Conservation (phyloP, 495 filamentous ascomycete genomes). For the Aspergillus bridgeri region DNA sequence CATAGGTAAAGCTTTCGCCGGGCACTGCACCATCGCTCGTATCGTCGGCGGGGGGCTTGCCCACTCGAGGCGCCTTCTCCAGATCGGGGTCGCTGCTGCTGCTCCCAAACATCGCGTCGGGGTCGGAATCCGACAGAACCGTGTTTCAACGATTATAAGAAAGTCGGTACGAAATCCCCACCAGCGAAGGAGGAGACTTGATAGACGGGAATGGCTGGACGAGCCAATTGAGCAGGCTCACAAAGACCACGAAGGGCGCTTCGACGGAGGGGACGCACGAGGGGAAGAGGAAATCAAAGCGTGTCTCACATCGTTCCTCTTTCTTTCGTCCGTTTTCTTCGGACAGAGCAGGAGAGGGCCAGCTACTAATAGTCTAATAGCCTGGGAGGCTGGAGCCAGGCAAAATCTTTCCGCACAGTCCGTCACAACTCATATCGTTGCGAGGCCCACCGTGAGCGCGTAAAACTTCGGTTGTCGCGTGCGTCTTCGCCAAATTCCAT, state of each 20-base stretch:
- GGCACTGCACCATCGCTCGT: conserved; percentile 54
- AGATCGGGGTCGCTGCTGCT: conserved; percentile 27
- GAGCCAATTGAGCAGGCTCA: conserved; percentile 21
- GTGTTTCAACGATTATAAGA: neutral
- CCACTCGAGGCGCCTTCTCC: conserved; percentile 40
- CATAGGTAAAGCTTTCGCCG: conserved; percentile 59
- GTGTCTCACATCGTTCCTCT: conserved; percentile 25
- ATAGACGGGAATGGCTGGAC: conserved; percentile 2
- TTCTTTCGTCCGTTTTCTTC: conserved; percentile 24
- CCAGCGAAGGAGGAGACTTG: conserved; percentile 6
- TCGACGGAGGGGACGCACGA: conserved; percentile 13
- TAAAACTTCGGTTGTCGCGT: conserved; percentile 8
- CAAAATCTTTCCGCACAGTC: conserved; percentile 10
- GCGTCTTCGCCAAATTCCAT: no score
- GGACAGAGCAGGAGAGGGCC: conserved; percentile 1
- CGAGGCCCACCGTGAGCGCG: conserved; percentile 13
- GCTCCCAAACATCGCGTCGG: conserved; percentile 17
- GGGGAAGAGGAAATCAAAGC: conserved; percentile 1
- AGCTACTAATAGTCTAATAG: conserved; percentile 19
- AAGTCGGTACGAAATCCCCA: conserved; percentile 1
- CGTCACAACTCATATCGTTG: neutral
- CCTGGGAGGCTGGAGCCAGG: conserved; percentile 7
- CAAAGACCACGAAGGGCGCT: conserved; percentile 15
- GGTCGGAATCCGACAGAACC: conserved; percentile 3
- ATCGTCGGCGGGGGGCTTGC: conserved; percentile 43